A percentile compares a stretch with the other conserved stretches of the same genome.
phyloP scores from a whole-genome alignment of 1,139 yeast species.

The Nematodospora anomalae region DNA sequence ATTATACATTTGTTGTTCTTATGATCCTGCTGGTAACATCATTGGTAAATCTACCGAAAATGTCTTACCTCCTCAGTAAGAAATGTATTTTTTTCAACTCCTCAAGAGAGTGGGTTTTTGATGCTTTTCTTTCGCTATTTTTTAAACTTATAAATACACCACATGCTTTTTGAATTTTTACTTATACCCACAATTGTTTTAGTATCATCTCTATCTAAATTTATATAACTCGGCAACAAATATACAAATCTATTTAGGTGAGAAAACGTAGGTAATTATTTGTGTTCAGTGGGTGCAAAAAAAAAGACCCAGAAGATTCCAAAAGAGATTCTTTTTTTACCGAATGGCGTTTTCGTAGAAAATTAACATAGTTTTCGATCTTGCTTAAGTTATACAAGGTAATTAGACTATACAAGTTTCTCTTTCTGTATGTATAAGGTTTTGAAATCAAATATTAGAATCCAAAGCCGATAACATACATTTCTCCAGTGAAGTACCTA shows the following conservation, averaged over 20 bases:
- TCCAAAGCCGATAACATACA: too few species aligned
- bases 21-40: slow-evolving; percentile 29
- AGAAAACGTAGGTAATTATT: too few species aligned
- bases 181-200: background rate
- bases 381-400: too few species aligned
- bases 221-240: slow-evolving; percentile 4
- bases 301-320: too few species aligned
- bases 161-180: background rate
- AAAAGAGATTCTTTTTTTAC: too few species aligned
- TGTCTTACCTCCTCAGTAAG: slow-evolving; percentile 34
- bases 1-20: slow-evolving; percentile 53
- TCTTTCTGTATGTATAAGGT: too few species aligned
- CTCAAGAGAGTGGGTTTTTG: slow-evolving; percentile 5
- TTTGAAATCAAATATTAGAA: too few species aligned
- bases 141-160: background rate
- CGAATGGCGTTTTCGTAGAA: too few species aligned
- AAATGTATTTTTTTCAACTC: background rate
- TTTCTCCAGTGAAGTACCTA: too few species aligned
- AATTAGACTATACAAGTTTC: too few species aligned
- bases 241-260: slow-evolving; percentile 4
- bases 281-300: too few species aligned
- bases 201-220: background rate
- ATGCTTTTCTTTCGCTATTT: background rate
- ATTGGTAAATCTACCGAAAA: slow-evolving; percentile 49
- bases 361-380: too few species aligned